Evolutionary conservation across 2,329 filamentous ascomycete genomes (phyloP), one percentile per base, ranked within the genome.

Genomic region (Taxawa tesnikishii): DNA sequence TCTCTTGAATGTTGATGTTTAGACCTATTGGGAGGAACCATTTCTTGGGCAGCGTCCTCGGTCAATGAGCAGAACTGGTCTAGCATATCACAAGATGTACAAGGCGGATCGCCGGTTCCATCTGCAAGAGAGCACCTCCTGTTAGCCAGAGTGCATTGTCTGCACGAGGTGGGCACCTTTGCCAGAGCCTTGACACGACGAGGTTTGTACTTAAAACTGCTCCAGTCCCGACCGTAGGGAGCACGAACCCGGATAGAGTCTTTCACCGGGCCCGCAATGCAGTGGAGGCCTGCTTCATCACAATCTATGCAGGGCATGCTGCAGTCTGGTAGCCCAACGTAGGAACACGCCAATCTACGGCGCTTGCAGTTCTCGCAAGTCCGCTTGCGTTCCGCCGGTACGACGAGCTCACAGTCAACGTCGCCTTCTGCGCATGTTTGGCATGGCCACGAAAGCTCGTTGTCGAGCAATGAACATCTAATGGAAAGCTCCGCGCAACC

Each of bases 201-300:
- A n/a, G n/a, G n/a, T n/a, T n/a, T n/a, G n/a, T n/a, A n/a, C n/a
- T n/a, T n/a, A n/a, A n/a, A n/a, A n/a, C n/a, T n/a, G n/a, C n/a
- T n/a, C n/a, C n/a, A n/a, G n/a, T n/a, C n/a, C n/a, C n/a, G n/a
- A n/a, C n/a, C n/a, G n/a, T n/a, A n/a, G n/a, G n/a, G n/a, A n/a
- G n/a, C n/a, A n/a, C n/a, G n/a, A n/a, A n/a, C n/a, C n/a, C n/a
- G n/a, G n/a, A n/a, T n/a, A n/a, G n/a, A n/a, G n/a, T 46, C 42
- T 28, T 43, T 42, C 2, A 40, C 43, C 5, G 58, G 58, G 4
- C 57, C 58, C 8, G 58, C 58, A 9, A 56, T 31, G 36, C 58
- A 62, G 3, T 39, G 38, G n/a, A 43, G 39, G 2, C 43, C 47
- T 13, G 32, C 39, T 3, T 43, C 35, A 4, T 21, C 33, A 36